Conservation (phyloP, 2,329 filamentous ascomycete species). For the Aspergillus sclerotialis region DNA sequence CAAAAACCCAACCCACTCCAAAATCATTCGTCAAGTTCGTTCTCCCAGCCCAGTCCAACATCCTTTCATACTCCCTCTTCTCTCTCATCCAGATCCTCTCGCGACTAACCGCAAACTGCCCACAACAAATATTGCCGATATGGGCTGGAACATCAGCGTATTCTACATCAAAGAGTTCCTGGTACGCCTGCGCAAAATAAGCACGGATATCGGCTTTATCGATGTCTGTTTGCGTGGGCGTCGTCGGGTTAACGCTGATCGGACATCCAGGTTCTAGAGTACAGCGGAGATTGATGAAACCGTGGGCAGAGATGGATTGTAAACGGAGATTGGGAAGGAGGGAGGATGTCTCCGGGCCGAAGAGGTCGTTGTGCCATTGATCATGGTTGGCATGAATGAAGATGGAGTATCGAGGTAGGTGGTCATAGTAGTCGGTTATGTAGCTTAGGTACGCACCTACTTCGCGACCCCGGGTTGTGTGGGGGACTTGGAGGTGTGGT, state of each 20-base stretch:
- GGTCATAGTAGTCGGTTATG: conserved; percentile 56
- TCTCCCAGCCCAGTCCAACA: conserved; percentile 24
- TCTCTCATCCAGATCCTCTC: conserved; percentile 22
- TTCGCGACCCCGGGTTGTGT: conserved; percentile 48
- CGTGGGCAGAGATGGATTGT: conserved; percentile 28
- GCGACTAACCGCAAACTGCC: conserved; percentile 28
- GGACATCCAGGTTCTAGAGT: conserved; percentile 31
- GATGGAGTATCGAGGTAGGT: conserved; percentile 51
- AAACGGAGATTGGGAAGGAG: conserved; percentile 26
- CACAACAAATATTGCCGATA: conserved; percentile 28
- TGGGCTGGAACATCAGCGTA: conserved; percentile 16
- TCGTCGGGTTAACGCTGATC: conserved; percentile 27
- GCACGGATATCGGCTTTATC: conserved; percentile 18
- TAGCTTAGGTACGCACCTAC: conserved; percentile 57
- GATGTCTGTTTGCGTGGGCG: conserved; percentile 14
- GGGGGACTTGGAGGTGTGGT: conserved; percentile 15
- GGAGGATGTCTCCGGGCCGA: conserved; percentile 20
- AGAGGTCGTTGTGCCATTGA: conserved; percentile 52
- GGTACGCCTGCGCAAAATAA: conserved; percentile 19
- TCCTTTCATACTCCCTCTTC: conserved; percentile 23
- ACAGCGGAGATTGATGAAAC: conserved; percentile 37
- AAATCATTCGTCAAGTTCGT: conserved; percentile 23
- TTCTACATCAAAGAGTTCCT: conserved; percentile 17
- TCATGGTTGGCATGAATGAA: conserved; percentile 55
- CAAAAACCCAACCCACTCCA: conserved; percentile 23